Conservation (phyloP, 805 yeast species). For the Starmerella scarabaei region DNA sequence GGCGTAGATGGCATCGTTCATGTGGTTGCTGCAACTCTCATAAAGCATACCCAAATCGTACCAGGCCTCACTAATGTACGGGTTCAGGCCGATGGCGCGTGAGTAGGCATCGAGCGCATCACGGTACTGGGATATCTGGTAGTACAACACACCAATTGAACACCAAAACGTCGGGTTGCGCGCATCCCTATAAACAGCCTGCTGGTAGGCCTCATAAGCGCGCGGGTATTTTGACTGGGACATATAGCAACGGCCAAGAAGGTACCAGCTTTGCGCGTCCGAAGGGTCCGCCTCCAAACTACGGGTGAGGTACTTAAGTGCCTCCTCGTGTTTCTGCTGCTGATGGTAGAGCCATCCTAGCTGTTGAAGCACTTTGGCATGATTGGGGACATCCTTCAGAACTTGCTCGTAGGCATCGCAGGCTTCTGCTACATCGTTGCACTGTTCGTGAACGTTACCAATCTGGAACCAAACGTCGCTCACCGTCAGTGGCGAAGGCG, state of each 20-base stretch:
- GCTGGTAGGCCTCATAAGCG: conserved; percentile 97
- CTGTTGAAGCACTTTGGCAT: conserved; percentile 91
- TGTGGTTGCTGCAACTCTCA: conserved; percentile 94
- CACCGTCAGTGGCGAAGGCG: conserved; percentile 91
- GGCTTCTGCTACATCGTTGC: conserved; percentile 81
- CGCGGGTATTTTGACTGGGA: conserved; percentile 87
- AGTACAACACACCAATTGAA: conserved; percentile 86
- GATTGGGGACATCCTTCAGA: conserved; percentile 75
- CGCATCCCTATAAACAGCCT: conserved; percentile 92
- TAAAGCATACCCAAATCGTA: conserved; percentile 93
- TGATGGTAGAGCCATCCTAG: conserved; percentile 86
- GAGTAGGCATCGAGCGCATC: conserved; percentile 98
- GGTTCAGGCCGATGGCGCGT: conserved; percentile 87
- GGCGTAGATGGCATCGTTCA: conserved; percentile 90
- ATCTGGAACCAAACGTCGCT: conserved; percentile 98
- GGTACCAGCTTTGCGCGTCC: conserved; percentile 96
- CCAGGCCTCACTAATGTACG: conserved; percentile 96
- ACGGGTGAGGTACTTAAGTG: conserved; percentile 68
- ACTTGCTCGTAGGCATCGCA: conserved; percentile 93
- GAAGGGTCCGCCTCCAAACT: conserved; percentile 77
- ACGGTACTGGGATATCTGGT: conserved; percentile 88
- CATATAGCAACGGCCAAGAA: conserved; percentile 94
- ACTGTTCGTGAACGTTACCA: conserved; percentile 89
- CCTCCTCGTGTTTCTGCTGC: conserved; percentile 59
- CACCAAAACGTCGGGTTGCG: conserved; percentile 98